phyloP scores from a whole-genome alignment of 2,329 filamentous ascomycete genomes.

The Microcyclospora tardicrescens region DNA sequence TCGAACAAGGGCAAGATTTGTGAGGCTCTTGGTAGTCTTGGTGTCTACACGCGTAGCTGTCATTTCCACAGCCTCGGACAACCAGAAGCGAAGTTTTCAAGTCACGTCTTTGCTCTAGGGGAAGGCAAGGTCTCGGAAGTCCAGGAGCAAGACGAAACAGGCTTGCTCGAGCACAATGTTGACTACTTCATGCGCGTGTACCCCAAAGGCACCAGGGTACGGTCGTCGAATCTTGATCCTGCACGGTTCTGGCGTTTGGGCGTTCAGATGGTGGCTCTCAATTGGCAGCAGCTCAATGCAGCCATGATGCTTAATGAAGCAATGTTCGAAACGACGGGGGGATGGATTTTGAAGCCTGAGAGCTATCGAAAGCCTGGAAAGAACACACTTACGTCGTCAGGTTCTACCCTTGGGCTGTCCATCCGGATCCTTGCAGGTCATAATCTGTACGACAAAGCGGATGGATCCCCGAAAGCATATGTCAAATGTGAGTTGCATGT shows the following conservation, averaged over 20 bases:
- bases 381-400: not conserved
- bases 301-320: conserved; percentile 94
- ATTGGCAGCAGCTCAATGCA: conserved; percentile 85
- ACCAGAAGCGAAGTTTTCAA: conserved; percentile 43
- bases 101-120: conserved; percentile 52
- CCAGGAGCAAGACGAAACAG: conserved; percentile 39
- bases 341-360: conserved; percentile 74
- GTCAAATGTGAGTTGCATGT: conserved; percentile 73
- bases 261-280: conserved; percentile 76
- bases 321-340: conserved; percentile 71
- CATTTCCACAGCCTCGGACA: conserved; percentile 63
- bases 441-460: conserved; percentile 44
- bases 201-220: conserved; percentile 67
- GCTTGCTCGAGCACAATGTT: conserved; percentile 70
- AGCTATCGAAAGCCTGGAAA: conserved; percentile 45
- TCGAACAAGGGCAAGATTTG: conserved; percentile 50
- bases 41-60: conserved; percentile 76
- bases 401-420: conserved; percentile 43
- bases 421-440: conserved; percentile 69
- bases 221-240: conserved; percentile 78
- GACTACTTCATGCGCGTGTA: conserved; percentile 78
- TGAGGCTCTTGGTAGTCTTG: conserved; percentile 57
- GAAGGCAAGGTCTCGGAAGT: conserved; percentile 55
- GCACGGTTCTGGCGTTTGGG: conserved; percentile 76
- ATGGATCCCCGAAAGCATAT: conserved; percentile 49